These are phyloP conservation scores for Leptodermis oblonga DNA, from an alignment of 257 asterid species.

Conservation along the genomic window DNA sequence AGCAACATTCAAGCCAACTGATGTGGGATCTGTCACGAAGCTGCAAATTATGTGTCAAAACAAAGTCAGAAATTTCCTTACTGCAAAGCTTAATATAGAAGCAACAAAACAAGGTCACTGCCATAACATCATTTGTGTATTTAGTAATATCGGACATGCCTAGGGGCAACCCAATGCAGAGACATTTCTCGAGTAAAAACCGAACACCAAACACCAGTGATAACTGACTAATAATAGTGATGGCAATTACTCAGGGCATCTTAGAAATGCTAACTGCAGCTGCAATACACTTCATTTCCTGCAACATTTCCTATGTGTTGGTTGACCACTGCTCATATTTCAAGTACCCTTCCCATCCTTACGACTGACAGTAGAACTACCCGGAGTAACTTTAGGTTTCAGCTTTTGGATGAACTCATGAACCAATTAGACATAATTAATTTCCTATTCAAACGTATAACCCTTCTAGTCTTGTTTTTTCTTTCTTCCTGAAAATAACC, in stretches of 20 bases:
- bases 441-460: neutral
- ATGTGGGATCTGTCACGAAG: conserved; percentile 53
- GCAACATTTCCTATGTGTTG: too few relatives aligned
- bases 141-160: neutral
- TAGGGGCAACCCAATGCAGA: neutral
- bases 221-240: too few relatives aligned
- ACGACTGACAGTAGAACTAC: neutral
- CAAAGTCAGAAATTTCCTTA: conserved; percentile 1
- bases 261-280: too few relatives aligned
- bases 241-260: too few relatives aligned
- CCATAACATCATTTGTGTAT: too few relatives aligned
- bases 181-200: neutral
- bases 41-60: conserved; percentile 40
- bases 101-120: neutral
- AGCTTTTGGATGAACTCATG: neutral
- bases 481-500: neutral
- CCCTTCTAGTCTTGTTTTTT: neutral
- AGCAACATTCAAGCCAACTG: conserved; percentile 72
- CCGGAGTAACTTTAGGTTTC: neutral
- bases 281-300: too few relatives aligned
- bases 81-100: neutral
- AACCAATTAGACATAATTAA: neutral
- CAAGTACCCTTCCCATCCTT: neutral
- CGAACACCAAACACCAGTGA: neutral
- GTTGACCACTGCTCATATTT: too few relatives aligned